Base-by-base conservation (phyloP, 2,329 filamentous ascomycete genomes). In the Keithomyces neogunnii region DNA sequence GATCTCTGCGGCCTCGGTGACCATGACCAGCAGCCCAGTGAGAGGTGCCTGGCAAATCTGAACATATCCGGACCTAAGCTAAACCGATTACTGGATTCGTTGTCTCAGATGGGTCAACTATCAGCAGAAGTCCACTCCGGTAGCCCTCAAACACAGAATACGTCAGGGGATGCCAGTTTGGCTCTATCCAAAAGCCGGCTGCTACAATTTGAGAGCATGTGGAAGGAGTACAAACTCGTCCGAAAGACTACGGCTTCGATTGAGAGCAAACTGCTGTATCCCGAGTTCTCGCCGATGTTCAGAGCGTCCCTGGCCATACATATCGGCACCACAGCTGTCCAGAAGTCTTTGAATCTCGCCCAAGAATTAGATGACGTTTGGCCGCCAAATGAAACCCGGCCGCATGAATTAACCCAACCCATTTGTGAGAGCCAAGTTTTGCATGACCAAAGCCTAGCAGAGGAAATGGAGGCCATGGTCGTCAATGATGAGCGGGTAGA, bases 251-350 rank as follows among this genome's bases (percentile, higher is more conserved):
- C 59, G 4, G 49, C 47, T 6, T 65, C 64, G 2, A 66, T 70
- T 7, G 66, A 70, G 52, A 67, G 63, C 52, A 67, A 66, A 51
- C 56, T 70, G 11, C 54, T 70, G 1, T 59, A 67, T n/a, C 51
- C 59, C 5, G 57, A 64, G 6, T 60, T 68, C 32, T 50, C 58
- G n/a, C 42, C 47, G 1, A 44, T 53, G 4, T 65, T 66, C n/a
- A 62, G 66, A n/a, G 32, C 39, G 6, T 60, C 61, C 8, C 63
- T 68, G 60, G 64, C 60, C 1, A 39, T 58, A 4, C 56, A 65
- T 31, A 59, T 68, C 50, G 59, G 58, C 13, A 51, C 53, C 5
- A 44, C 53, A 3, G 60, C 63, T 10, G 31, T 54, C 1, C 51
- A 60, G 39, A 54, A 51, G 47, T 58, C 61, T 4, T 10, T 56